These are phyloP conservation scores for Pichia nakasei DNA, from an alignment of 805 yeast genomes.

Conservation along the genomic window DNA sequence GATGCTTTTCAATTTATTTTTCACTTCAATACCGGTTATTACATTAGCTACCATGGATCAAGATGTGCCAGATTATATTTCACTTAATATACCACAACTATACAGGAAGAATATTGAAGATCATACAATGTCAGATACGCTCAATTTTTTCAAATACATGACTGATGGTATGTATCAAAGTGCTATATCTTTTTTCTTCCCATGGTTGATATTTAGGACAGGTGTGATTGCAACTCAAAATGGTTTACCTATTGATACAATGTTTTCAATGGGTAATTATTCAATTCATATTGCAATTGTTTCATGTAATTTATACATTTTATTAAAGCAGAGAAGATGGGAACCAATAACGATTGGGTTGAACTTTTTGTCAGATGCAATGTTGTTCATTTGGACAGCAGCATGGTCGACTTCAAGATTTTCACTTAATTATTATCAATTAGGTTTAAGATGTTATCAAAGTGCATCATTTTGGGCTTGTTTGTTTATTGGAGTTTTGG, in stretches of 20 bases:
- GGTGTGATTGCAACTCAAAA: constrained; percentile 33
- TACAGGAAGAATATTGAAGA: constrained; percentile 55
- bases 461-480: constrained; percentile 58
- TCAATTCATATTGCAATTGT: constrained; percentile 53
- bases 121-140: constrained; percentile 52
- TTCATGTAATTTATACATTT: constrained; percentile 56
- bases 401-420: constrained; percentile 49
- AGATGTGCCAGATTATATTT: constrained; percentile 58
- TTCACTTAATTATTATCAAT: constrained; percentile 52
- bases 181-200: constrained; percentile 57
- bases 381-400: constrained; percentile 74
- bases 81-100: constrained; percentile 61
- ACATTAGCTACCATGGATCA: constrained; percentile 67
- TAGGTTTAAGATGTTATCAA: constrained; percentile 58
- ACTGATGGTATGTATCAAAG: constrained; percentile 67
- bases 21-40: constrained; percentile 72
- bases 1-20: constrained; percentile 72
- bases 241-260: constrained; percentile 53
- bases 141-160: constrained; percentile 54
- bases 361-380: constrained; percentile 42
- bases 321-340: constrained; percentile 68
- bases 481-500: constrained; percentile 44
- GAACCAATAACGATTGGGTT: constrained; percentile 58
- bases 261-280: constrained; percentile 64
- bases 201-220: constrained; percentile 45